phyloP scores from a whole-genome alignment of 164 flowering plant genomes.

The Annona squamosa region DNA sequence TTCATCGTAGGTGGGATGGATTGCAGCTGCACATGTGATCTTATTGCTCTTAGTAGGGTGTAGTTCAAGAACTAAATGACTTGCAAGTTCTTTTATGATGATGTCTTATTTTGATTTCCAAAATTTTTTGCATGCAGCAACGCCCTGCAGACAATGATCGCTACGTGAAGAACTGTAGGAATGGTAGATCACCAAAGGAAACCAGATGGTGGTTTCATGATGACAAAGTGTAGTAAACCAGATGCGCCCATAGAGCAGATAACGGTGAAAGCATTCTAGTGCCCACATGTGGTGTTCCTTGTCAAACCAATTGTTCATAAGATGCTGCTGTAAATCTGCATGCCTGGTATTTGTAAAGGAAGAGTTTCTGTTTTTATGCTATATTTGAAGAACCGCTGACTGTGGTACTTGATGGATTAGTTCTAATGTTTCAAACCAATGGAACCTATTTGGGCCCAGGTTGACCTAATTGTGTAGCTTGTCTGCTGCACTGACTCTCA shows the following conservation, averaged over 20 bases:
- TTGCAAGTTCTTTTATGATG: too few species aligned
- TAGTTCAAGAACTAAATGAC: too few species aligned
- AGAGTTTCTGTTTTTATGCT: constrained; percentile 7
- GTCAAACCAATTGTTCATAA: constrained; percentile 1
- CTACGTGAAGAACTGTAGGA: constrained; percentile 54
- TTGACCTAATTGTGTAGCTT: background rate
- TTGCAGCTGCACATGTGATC: too few species aligned
- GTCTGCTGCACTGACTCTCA: background rate
- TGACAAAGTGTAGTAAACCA: constrained; percentile 36
- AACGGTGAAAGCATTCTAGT: background rate
- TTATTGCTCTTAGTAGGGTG: too few species aligned
- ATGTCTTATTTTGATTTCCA: too few species aligned
- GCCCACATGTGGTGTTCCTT: constrained; percentile 3
- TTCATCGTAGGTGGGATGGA: too few species aligned
- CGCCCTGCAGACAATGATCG: constrained; percentile 57
- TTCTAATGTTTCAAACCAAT: background rate
- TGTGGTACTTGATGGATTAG: constrained; percentile 5
- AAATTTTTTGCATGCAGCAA: constrained; percentile 31
- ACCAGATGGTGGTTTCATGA: constrained; percentile 74
- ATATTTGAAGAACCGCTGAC: background rate
- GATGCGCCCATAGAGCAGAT: constrained; percentile 5
- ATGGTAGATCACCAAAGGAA: constrained; percentile 57
- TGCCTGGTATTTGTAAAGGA: constrained; percentile 25
- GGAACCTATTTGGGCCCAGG: background rate
- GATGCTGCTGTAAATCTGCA: constrained; percentile 17